Percentiles rank a stretch among this genome's conserved stretches.
Evolutionary conservation across 495 filamentous ascomycete genomes (phyloP).

Genomic region (Penicillium daleae): DNA sequence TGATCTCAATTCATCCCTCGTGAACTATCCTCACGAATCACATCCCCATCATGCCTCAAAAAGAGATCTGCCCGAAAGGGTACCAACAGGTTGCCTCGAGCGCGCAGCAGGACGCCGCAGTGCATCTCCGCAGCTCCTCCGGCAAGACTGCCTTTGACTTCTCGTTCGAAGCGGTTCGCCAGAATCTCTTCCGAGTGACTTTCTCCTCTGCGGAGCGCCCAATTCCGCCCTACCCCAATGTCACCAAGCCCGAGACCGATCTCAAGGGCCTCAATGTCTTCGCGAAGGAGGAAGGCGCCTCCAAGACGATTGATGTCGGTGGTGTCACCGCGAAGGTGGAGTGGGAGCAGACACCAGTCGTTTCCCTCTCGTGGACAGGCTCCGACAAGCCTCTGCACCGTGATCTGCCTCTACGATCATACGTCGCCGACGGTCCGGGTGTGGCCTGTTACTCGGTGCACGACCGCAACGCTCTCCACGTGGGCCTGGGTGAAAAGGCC

Average conservation of each 20-base stretch:
- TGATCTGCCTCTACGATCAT: constrained; percentile 65
- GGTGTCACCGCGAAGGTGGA: constrained; percentile 55
- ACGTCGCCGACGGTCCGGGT: constrained; percentile 59
- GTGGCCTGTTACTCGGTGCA: constrained; percentile 64
- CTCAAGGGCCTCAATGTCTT: constrained; percentile 32
- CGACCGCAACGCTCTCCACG: constrained; percentile 60
- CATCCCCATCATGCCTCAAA: constrained; percentile 55
- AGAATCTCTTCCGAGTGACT: constrained; percentile 66
- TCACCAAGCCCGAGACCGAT: constrained; percentile 47
- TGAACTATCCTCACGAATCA: constrained; percentile 19
- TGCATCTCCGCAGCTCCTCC: constrained; percentile 49
- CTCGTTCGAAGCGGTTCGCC: constrained; percentile 59
- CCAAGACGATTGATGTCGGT: constrained; percentile 50
- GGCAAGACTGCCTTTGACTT: constrained; percentile 51
- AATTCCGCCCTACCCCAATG: constrained; percentile 62
- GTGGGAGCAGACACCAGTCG: constrained; percentile 59
- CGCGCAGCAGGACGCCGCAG: constrained; percentile 25
- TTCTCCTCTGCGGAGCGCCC: constrained; percentile 62
- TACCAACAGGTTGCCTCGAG: constrained; percentile 38
- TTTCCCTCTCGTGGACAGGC: constrained; percentile 57
- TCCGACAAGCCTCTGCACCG: constrained; percentile 53
- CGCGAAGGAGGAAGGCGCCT: constrained; percentile 30
- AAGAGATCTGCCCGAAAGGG: constrained; percentile 51
- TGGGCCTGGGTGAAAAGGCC: constrained; percentile 70
- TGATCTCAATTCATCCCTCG: constrained; percentile 10